These are phyloP conservation scores for Aspergillus candidus DNA, from an alignment of 2,329 filamentous ascomycete genomes.

Conservation along the genomic window DNA sequence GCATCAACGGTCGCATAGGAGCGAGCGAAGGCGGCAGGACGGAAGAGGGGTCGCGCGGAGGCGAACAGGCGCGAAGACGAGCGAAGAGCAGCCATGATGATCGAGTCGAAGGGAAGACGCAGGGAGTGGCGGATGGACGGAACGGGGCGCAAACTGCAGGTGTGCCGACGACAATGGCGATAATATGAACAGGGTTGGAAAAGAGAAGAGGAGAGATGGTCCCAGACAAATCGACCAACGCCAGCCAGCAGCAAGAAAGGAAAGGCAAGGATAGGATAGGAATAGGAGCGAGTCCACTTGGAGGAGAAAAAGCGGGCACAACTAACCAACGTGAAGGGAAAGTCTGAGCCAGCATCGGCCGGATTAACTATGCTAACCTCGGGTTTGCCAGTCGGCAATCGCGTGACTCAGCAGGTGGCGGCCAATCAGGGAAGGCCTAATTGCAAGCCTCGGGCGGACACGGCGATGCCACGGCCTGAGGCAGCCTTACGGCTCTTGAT, in stretches of 20 bases:
- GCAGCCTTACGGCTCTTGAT: neutral
- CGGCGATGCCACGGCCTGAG: slow-evolving; percentile 15
- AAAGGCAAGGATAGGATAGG: slow-evolving; percentile 10
- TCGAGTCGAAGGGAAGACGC: slow-evolving; percentile 7
- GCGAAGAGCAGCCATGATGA: slow-evolving; percentile 45
- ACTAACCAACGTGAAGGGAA: too few relatives aligned
- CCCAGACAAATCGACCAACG: too few relatives aligned
- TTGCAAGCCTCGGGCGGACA: slow-evolving; percentile 37
- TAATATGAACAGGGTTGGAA: slow-evolving; percentile 6
- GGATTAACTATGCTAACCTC: slow-evolving; percentile 23
- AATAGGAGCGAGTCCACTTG: neutral
- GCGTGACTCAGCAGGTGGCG: slow-evolving; percentile 24
- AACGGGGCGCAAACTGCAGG: neutral
- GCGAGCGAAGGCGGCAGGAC: slow-evolving; percentile 35
- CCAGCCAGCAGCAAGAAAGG: slow-evolving; percentile 1
- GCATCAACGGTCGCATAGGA: slow-evolving; percentile 45
- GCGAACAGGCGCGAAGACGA: slow-evolving; percentile 42
- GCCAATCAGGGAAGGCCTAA: slow-evolving; percentile 30
- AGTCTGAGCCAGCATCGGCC: too few relatives aligned
- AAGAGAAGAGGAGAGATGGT: slow-evolving; percentile 3
- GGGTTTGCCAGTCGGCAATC: slow-evolving; percentile 28
- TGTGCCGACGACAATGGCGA: slow-evolving; percentile 1
- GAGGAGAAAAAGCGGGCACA: slow-evolving; percentile 3
- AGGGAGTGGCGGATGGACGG: slow-evolving; percentile 3
- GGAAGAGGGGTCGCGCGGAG: slow-evolving; percentile 38